phyloP scores from a whole-genome alignment of 1,139 yeast species.

The Debaryomyces coudertii region DNA sequence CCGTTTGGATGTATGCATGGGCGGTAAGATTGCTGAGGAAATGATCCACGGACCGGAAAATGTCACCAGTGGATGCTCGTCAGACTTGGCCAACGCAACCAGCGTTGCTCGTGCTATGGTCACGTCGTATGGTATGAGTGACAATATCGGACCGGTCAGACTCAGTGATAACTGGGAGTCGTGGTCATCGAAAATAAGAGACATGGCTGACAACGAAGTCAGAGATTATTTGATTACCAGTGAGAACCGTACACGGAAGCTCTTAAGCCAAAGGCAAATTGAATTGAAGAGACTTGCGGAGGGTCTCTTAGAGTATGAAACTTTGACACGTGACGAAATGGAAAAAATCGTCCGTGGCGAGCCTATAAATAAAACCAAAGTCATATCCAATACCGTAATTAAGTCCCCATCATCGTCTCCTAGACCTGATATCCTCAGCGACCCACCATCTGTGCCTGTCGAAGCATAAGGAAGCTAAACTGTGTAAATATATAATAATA shows the following conservation, averaged over 20 bases:
- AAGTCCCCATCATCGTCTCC: constrained; percentile 35
- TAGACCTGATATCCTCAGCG: constrained; percentile 16
- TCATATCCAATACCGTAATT: constrained; percentile 76
- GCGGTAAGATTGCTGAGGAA: constrained; percentile 97
- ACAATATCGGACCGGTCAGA: constrained; percentile 87
- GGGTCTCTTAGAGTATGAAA: constrained; percentile 93
- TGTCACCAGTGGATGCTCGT: constrained; percentile 93
- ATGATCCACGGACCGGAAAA: constrained; percentile 87
- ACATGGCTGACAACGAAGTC: constrained; percentile 91
- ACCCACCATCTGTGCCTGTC: constrained; percentile 24
- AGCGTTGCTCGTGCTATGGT: constrained; percentile 96
- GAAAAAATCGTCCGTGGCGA: constrained; percentile 84
- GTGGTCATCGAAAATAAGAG: constrained; percentile 89
- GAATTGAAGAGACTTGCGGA: constrained; percentile 89
- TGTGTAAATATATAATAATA: constrained; percentile 3
- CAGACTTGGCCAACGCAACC: constrained; percentile 89
- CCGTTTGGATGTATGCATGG: constrained; percentile 95
- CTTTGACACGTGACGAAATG: constrained; percentile 89
- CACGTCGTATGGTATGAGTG: constrained; percentile 95
- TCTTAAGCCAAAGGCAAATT: constrained; percentile 61
- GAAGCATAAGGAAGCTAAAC: constrained; percentile 15
- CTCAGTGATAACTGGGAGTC: constrained; percentile 88
- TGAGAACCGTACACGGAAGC: constrained; percentile 74
- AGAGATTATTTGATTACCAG: constrained; percentile 71
- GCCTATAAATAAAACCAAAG: constrained; percentile 64